Evolutionary conservation across 331 rosid genomes (phyloP).

Genomic region (Dryas integrifolia): DNA sequence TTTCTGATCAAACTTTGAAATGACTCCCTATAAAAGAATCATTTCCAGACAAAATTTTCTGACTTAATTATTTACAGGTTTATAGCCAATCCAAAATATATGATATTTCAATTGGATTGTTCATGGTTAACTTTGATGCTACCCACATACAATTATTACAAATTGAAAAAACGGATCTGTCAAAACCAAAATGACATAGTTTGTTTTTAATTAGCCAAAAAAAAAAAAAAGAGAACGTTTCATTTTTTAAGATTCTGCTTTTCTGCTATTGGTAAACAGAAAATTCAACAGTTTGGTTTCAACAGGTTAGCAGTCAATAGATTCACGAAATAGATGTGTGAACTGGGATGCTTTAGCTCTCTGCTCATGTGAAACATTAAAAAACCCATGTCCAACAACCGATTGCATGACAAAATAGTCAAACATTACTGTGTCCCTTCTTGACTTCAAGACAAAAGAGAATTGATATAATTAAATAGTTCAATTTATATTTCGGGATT

Average conservation of each 20-base stretch:
- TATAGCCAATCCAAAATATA: neutral
- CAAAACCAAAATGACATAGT: neutral
- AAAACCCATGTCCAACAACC: neutral
- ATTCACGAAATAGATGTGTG: neutral
- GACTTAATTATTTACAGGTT: neutral
- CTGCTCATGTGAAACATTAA: constrained; percentile 12
- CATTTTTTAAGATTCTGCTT: neutral
- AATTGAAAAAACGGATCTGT: neutral
- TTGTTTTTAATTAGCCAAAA: neutral
- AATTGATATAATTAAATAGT: neutral
- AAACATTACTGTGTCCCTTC: neutral
- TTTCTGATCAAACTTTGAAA: neutral
- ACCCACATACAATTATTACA: neutral
- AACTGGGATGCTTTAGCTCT: neutral
- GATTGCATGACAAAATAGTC: neutral
- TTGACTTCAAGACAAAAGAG: neutral
- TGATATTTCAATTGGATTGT: neutral
- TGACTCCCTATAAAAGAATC: neutral
- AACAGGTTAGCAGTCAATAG: neutral
- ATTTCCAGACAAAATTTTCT: neutral
- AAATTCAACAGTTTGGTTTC: constrained; percentile 4
- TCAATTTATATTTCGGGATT: neutral
- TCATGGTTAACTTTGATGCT: neutral
- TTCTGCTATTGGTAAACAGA: neutral
- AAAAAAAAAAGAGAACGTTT: neutral